These are phyloP conservation scores for Populus hybrid DNA, from an alignment of 441 rosid genomes.

Conservation along the genomic window DNA sequence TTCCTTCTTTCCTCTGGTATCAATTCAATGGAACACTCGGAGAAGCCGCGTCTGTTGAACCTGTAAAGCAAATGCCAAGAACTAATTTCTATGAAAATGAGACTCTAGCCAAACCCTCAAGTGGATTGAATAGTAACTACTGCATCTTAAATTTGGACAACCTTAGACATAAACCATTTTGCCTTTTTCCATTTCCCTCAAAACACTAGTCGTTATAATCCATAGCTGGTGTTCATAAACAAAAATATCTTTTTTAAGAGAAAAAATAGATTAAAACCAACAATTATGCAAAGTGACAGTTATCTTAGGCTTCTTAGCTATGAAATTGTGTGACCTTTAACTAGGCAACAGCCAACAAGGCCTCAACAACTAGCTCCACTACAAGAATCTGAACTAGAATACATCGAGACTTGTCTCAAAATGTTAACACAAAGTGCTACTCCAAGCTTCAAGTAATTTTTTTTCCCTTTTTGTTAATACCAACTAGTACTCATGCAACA, in stretches of 20 bases:
- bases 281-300: neutral
- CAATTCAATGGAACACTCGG: conserved; percentile 63
- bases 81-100: neutral
- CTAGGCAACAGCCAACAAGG: neutral
- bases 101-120: too few species aligned
- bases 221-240: neutral
- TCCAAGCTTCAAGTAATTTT: neutral
- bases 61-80: conserved; percentile 26
- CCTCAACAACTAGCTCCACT: neutral
- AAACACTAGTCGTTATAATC: neutral
- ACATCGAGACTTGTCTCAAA: neutral
- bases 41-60: conserved; percentile 83
- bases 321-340: neutral
- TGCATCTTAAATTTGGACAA: neutral
- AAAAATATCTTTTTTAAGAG: too few species aligned
- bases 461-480: too few species aligned
- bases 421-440: neutral
- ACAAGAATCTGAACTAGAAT: neutral
- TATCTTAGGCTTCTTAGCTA: neutral
- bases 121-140: neutral
- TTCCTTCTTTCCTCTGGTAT: conserved; percentile 64
- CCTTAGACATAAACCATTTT: neutral
- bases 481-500: neutral
- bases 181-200: neutral
- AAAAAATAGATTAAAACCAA: neutral